phyloP scores from a whole-genome alignment of 345 rosid genomes.

The Corchorus olitorius region DNA sequence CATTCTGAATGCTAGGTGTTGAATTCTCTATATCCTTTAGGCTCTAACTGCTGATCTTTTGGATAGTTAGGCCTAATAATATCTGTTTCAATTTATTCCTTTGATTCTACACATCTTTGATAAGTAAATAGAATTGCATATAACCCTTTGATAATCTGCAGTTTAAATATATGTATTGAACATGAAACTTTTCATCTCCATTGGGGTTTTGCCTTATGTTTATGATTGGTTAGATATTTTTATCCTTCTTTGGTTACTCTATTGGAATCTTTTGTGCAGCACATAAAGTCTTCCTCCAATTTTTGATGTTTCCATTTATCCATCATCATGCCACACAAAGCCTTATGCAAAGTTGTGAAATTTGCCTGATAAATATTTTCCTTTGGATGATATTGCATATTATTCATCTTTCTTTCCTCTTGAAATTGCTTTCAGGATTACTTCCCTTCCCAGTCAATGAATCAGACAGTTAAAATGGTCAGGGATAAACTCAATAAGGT shows the following conservation, averaged over 20 bases:
- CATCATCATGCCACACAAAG: too few species aligned
- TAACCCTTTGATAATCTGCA: neutral
- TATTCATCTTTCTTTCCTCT: neutral
- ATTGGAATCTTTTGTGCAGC: neutral
- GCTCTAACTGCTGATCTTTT: neutral
- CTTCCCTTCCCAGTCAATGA: constrained; percentile 78
- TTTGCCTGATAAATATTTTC: neutral
- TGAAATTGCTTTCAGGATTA: constrained; percentile 59
- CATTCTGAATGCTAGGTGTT: neutral
- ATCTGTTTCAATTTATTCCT: neutral
- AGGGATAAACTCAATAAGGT: constrained; percentile 88
- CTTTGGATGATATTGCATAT: neutral
- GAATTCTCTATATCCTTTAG: neutral
- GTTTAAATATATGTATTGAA: neutral
- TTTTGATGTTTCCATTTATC: neutral
- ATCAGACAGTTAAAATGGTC: constrained; percentile 68
- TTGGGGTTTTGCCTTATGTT: neutral
- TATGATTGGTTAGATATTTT: neutral
- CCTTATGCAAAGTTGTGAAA: neutral
- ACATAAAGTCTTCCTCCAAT: neutral
- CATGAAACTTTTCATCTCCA: neutral
- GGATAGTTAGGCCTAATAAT: neutral
- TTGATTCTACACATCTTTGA: neutral
- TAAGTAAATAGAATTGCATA: neutral
- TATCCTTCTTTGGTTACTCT: neutral